These are phyloP conservation scores for Tulasnella sp. DNA, from an alignment of 768 basidiomycete species.

Conservation along the genomic window DNA sequence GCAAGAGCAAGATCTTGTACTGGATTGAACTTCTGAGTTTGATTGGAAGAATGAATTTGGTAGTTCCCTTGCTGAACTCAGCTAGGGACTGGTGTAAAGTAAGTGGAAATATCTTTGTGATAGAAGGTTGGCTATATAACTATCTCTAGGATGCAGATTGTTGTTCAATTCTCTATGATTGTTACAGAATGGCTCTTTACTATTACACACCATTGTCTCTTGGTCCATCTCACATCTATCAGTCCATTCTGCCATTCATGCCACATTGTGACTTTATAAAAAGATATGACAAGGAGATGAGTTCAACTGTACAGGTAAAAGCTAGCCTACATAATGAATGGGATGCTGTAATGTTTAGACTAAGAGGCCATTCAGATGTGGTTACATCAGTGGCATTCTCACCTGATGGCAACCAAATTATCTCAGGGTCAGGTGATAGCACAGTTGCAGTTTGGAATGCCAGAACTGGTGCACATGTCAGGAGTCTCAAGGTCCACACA, in stretches of 20 bases:
- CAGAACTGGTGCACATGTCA: not conserved
- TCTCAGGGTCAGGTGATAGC: not conserved
- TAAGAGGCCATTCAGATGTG: not conserved
- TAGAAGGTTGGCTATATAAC: not conserved
- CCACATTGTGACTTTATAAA: not conserved
- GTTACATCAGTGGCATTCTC: not conserved
- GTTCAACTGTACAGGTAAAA: not conserved
- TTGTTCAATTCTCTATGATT: not conserved
- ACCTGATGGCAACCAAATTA: not conserved
- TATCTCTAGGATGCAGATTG: not conserved
- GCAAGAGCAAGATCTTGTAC: not conserved
- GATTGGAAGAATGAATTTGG: not conserved
- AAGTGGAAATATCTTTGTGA: not conserved
- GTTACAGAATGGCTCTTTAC: not conserved
- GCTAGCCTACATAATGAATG: not conserved
- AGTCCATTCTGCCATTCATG: slow-evolving; percentile 2
- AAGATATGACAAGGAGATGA: not conserved
- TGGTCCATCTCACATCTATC: not conserved
- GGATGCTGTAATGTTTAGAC: not conserved
- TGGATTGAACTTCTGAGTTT: slow-evolving; percentile 6
- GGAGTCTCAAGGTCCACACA: not conserved
- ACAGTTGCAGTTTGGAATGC: not conserved
- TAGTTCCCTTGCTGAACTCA: not conserved
- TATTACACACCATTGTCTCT: not conserved
- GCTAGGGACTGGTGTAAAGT: not conserved